Evolutionary conservation across 2,329 filamentous ascomycete genomes (phyloP).

Genomic region (Monilinia vaccinii-corymbosi): DNA sequence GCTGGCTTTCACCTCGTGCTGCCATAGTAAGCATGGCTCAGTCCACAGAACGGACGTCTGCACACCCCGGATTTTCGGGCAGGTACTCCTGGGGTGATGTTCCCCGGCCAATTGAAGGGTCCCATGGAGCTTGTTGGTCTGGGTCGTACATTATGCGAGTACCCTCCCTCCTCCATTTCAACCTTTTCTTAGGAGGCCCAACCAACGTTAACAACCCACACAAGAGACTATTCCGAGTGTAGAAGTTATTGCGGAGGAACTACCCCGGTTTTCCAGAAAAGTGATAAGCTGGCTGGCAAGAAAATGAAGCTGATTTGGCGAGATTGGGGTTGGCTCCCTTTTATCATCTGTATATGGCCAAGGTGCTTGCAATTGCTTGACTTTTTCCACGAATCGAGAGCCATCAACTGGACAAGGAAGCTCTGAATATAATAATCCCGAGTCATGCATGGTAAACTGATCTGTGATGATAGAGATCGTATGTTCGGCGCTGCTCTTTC

Average conservation of each 20-base stretch:
- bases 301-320: neutral
- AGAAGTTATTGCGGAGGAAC: neutral
- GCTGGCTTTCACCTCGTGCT: neutral
- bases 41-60: neutral
- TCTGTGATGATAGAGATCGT: neutral
- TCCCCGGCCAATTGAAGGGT: neutral
- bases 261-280: neutral
- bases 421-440: neutral
- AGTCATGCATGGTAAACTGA: neutral
- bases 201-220: neutral
- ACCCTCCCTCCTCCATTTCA: neutral
- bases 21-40: neutral
- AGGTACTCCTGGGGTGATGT: neutral
- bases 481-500: neutral
- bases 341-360: neutral
- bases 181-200: too few species aligned
- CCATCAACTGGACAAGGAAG: neutral
- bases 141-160: neutral
- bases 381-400: neutral
- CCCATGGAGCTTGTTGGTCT: neutral
- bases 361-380: neutral
- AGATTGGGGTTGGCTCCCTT: neutral
- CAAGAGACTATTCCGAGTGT: too few species aligned
- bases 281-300: neutral
- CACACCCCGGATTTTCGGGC: slow-evolving; percentile 8